Evolutionary conservation across 1,139 yeast species (phyloP).

Genomic region (Pichia sp.): DNA sequence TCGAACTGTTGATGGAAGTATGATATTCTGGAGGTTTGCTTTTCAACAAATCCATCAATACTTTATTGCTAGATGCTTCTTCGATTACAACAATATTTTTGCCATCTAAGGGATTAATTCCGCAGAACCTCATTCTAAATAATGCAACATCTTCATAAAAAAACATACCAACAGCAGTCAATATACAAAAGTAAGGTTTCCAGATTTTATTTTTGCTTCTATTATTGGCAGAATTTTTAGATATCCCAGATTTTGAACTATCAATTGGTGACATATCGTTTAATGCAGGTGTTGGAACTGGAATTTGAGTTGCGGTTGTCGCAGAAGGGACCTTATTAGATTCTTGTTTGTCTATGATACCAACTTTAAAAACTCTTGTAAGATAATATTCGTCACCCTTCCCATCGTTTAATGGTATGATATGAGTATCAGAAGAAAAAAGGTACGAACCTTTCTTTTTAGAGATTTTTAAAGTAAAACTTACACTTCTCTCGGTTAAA

Average conservation of each 20-base stretch:
- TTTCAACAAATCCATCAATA: background rate
- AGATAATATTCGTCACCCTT: conserved; percentile 20
- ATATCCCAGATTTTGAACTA: background rate
- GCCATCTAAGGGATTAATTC: conserved; percentile 6
- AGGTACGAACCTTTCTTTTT: conserved; percentile 23
- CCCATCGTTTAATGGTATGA: conserved; percentile 13
- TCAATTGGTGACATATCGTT: conserved; percentile 4
- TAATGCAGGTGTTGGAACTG: conserved; percentile 5
- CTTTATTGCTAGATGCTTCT: conserved; percentile 18
- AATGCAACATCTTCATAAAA: conserved; percentile 34
- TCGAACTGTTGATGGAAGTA: background rate
- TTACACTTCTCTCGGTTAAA: conserved; percentile 15
- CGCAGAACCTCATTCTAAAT: conserved; percentile 25
- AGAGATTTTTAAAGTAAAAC: conserved; percentile 23
- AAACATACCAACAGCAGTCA: conserved; percentile 41
- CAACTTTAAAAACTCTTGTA: conserved; percentile 29
- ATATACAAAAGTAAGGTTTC: conserved; percentile 37
- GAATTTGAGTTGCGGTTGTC: conserved; percentile 4
- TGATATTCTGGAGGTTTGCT: background rate
- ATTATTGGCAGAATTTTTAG: background rate
- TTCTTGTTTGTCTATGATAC: conserved; percentile 28
- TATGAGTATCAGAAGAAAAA: conserved; percentile 15
- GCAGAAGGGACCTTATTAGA: conserved; percentile 11
- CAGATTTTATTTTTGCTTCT: conserved; percentile 28
- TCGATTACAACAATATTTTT: conserved; percentile 25